Evolutionary conservation across 768 basidiomycete genomes (phyloP), one percentile per base, ranked within the genome.

Genomic region (Chiua virens): DNA sequence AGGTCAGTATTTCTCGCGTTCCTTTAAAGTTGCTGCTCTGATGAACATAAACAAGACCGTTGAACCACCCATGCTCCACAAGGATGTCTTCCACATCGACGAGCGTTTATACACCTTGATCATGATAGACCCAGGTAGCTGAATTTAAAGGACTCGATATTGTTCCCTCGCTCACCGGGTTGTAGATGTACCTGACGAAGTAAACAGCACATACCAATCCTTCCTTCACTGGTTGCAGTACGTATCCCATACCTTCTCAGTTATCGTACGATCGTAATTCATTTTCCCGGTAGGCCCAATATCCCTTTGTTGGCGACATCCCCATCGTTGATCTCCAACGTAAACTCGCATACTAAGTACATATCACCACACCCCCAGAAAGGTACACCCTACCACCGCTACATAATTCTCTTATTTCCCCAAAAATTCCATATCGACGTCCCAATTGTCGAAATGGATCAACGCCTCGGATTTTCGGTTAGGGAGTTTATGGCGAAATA

Each of bases 341-440:
- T 77, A 46, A 73, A 80, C 55, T 68, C 75, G 2, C 87, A 89
- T 65, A 88, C 87, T 7, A 71, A 73, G 22, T 98, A 95, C 68
- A 75, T 95, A 56, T 89, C 96, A 6, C 97, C 95, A 5, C 93
- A 97, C 58, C 96, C 96, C 4, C 89, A 92, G 65, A 80, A 80
- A 34, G 93, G 94, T 44, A 87, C 93, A 11, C 82, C 83, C 0
- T 93, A 91, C 70, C 96, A 99, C 71, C 92, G 96, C 54, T 97
- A 96, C 68, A 80, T 83, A 9, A 58, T 87, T 39, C 73, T 96
- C 25, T 73, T 96, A 25, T 76, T 95, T 42, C 85, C 82, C 10
- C 92, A 96, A 59, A 75, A 80, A 65, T 82, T 36, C 62, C 49
- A 46, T 1, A 47, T 72, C 8, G 59, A 78, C 23, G 76, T 82